These are phyloP conservation scores for Symmetrospora coprosmae DNA, from an alignment of 768 basidiomycete genomes.

Conservation along the genomic window DNA sequence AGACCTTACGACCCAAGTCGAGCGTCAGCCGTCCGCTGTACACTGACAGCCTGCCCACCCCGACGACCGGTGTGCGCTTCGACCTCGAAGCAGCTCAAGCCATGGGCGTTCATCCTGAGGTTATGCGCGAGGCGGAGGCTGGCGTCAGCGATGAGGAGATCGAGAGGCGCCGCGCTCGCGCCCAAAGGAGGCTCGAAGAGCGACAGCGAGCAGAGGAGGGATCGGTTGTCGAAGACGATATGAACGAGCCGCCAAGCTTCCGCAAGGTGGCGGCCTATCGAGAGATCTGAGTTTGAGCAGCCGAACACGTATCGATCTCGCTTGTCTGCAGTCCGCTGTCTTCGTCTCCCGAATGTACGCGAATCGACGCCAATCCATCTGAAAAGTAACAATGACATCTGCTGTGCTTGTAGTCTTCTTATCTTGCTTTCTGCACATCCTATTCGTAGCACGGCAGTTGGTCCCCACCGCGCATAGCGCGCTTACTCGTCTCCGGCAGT, in stretches of 20 bases:
- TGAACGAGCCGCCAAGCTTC: background rate
- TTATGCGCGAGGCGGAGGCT: background rate
- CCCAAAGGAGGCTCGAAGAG: conserved; percentile 11
- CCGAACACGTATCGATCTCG: no score
- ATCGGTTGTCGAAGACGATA: background rate
- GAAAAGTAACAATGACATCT: no score
- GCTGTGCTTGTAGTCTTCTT: no score
- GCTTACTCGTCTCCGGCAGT: no score
- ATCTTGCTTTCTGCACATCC: no score
- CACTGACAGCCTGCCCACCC: background rate
- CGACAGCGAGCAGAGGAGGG: conserved; percentile 15
- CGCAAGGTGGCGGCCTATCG: background rate
- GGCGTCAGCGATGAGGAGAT: conserved; percentile 18
- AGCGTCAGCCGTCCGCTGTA: background rate
- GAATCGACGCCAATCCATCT: no score
- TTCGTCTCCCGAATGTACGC: no score
- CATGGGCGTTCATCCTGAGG: conserved; percentile 20
- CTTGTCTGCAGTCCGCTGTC: no score
- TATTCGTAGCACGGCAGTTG: no score
- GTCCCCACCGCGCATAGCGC: no score
- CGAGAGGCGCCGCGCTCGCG: conserved; percentile 6
- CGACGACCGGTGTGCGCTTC: conserved; percentile 1
- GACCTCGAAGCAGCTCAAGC: conserved; percentile 18
- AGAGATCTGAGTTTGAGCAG: background rate
- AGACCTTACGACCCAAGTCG: no score